Evolutionary conservation across 768 basidiomycete genomes (phyloP), one percentile per base, ranked within the genome.

Genomic region (Suillus sp.): DNA sequence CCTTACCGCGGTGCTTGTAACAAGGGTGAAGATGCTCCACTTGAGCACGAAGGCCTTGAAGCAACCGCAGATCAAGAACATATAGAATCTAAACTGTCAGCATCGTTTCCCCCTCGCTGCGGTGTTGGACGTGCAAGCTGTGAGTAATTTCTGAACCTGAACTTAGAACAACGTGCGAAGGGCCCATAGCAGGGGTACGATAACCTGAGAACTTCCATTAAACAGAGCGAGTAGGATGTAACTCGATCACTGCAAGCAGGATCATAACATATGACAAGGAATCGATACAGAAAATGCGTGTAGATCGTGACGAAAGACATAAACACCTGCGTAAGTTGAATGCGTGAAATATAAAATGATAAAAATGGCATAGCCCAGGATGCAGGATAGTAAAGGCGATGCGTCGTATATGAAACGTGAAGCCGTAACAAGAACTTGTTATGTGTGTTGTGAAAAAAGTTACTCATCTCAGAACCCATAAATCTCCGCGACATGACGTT

Each of bases 241-340:
- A 37, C 18, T 38, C 37, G 5, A 27, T 57, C 37, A 27, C 25
- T 40, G 38, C 10, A 40, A 57, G 40, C 10, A 20, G 5, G 9
- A 40, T n/a, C 38, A 30, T 40, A 40, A 27, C 27, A 57, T 57
- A 20, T 38, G 16, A 4, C 22, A 56, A 56, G 8, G 25, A 20
- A 18, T 57, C 25, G 2, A 57, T 57, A 57, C 56, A 40, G 25
- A 40, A 57, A 40, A 40, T 57, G 56, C 56, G 56, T 57, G 27
- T 35, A 27, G 27, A 27, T 40, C 37, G 6, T 57, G 25, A 57
- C 38, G 25, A 57, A 11, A 20, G 25, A 27, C 37, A 57, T 57
- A 57, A 57, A 40, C 18, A 27, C 3, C 18, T 40, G 37, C 20
- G 25, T 40, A 40, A 38, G 37, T 25, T 20, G 25, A 57, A 57